Base-by-base conservation (phyloP, 2,329 filamentous ascomycete genomes). In the Gremmenia infestans region DNA sequence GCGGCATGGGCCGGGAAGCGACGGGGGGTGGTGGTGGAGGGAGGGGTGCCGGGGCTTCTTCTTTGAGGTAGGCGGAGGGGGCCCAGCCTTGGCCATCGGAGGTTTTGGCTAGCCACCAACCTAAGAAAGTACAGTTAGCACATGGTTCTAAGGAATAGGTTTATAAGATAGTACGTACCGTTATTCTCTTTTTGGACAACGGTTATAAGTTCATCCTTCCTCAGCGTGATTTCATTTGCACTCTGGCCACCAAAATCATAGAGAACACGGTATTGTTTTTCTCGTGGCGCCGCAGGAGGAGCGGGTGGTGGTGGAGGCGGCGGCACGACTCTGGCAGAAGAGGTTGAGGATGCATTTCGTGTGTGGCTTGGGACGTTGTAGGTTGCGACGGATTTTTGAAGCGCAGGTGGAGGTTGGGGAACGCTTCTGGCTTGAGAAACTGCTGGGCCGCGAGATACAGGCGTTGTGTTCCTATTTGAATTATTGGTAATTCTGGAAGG, bases 141-240 rank as follows among this genome's bases (percentile, higher is more conserved):
- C 22, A 12, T 58, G 15, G 9, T 5, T 23, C 54, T 48, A 54
- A 19, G 25, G 6, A 25, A 49, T 39, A 9, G 25, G 35, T 42
- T 15, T 9, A 25, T 5, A 52, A 53, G 45, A 15, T 46, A 37
- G 47, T 7, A 72, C 86, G 72, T 82, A 96, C 93, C 94, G 70
- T 97, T 97, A 71, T 82, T 86, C 73, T 97, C 93, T 73, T 97
- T 97, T 68, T 94, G 88, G n/a, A 95, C 82, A 68, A 99, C 85
- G 71, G 95, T 85, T 52, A 99, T 82, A 49, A 96, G 73, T 60
- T 97, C 89, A 50, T 88, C 91, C 50, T 88, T 86, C 56, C 72
- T 81, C 61, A 99, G 82, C 15, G 88, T 86, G 51, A 99, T 78
- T 73, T 97, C 92, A 63, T 95, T 96, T 56, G 87, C 83, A 60